Evolutionary conservation across 2,329 filamentous ascomycete genomes (phyloP), one percentile per base, ranked within the genome.

Genomic region (Ophiosphaerella herpotricha): DNA sequence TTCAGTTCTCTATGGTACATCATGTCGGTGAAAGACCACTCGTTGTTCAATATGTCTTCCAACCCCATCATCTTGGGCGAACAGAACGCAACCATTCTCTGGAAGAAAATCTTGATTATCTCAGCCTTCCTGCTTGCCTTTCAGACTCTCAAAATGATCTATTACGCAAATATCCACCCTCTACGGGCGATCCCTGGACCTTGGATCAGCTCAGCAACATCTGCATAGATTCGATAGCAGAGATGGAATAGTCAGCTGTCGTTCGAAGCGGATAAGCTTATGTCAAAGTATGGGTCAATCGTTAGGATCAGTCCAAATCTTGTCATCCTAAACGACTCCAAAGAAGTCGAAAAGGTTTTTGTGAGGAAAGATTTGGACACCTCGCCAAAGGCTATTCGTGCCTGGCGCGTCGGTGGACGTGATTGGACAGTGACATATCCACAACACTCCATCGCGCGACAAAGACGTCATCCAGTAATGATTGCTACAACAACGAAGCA

Each of bases 361-460:
- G 44, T 58, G 1, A 50, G 54, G 9, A 58, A 57, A 16, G 58
- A 61, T 23, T 40, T 61, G 5, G 57, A 61, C 33, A 60, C 58
- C 14, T 57, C 58, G 4, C 57, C 58, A 36, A 61, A 39, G 8
- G 55, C 57, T 4, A 61, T 61, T 21, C 54, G 57, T 36, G 58
- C 58, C 34, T 43, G 60, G 8, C 51, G 57, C 9, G 56, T 61
- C 13, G 58, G 58, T 33, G 58, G 58, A 7, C 54, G 60, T 16
- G 58, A 60, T 39, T 60, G 57, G 57, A 61, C 58, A 1, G 58
- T 61, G 13, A 60, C 58, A 21, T 61, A 61, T n/a, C 58, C 57
- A 14, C 57, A 61, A 35, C 57, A 61, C 33, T 50, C 54, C 1
- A 41, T 61, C 14, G 58, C 58, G 12, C 49, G 58, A 3, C 39